Evolutionary conservation across 257 asterid species (phyloP), one percentile per base, ranked within the genome.

Genomic region (Vinca minor): DNA sequence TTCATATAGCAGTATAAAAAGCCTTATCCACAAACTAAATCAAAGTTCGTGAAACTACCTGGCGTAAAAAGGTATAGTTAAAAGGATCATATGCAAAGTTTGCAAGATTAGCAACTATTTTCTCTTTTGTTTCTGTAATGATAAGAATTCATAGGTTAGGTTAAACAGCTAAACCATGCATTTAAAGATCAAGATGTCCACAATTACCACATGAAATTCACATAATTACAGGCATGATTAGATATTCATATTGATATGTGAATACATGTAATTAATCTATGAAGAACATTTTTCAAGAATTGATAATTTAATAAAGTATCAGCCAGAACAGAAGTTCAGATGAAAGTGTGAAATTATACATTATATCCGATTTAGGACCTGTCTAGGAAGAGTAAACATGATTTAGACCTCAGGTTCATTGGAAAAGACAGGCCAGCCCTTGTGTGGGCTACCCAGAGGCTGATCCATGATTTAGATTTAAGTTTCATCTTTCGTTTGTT

Each of bases 11-110:
- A 57, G 62, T 45, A 39, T 57, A 32, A 66, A 9, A 35, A 56
- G 7, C 38, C 54, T 35, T 21, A 55, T 55, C 34, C 48, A 32
- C 9, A 34, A 60, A 59, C 41, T 25, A 18, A 44, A 28, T 36
- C 50, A 11, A 54, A 69, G 29, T 0, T 14, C 20, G 50, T 13
- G 34, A 60, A 70, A 20, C 53, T 63, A 92, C 98, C 95, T 92
- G 96, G 50, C 91, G 95, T 75, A 92, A 60, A 63, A 83, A 87
- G 73, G 95, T 66, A 58, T 79, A 89, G 70, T 89, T 92, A 83
- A 68, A 92, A 65, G 98, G 98, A 83, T 92, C 96, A 71, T 92
- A 92, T 8, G 98, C 96, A 65, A 92, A 89, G 77, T 92, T 89
- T 13, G 93, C 96, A 80, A 86, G 81, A 77, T 85, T 87, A 56